phyloP scores from a whole-genome alignment of 176 grass and related monocot genomes.

The Oryza nivara region DNA sequence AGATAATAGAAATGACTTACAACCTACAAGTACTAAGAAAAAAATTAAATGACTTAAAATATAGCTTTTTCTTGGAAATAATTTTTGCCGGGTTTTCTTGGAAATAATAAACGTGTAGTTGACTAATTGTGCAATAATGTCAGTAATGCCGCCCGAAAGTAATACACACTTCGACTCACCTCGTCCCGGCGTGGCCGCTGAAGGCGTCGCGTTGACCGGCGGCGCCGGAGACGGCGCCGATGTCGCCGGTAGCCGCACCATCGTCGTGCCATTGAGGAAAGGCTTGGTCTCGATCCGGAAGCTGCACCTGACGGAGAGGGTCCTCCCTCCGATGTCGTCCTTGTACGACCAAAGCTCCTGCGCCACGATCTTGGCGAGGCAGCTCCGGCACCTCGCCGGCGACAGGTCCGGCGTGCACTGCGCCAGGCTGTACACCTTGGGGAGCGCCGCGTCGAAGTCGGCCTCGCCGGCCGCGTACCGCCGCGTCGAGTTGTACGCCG shows the following conservation, averaged over 20 bases:
- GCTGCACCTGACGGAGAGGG: conserved; percentile 48
- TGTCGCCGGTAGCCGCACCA: neutral
- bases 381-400: conserved; percentile 30
- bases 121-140: too few species aligned
- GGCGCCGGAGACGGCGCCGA: conserved; percentile 12
- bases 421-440: conserved; percentile 49
- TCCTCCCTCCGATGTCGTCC: neutral
- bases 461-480: conserved; percentile 45
- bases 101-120: too few species aligned
- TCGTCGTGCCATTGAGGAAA: conserved; percentile 34
- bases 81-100: too few species aligned
- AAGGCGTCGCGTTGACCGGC: neutral
- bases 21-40: too few species aligned
- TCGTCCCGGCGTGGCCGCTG: neutral
- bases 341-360: neutral
- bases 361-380: conserved; percentile 35
- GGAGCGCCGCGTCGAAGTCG: conserved; percentile 31
- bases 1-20: too few species aligned
- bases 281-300: conserved; percentile 34
- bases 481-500: conserved; percentile 43
- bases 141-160: too few species aligned
- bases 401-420: conserved; percentile 69
- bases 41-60: too few species aligned
- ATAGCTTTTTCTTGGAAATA: too few species aligned
- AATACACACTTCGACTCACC: conserved; percentile 7